Evolutionary conservation across 1,139 yeast genomes (phyloP).

Genomic region (Scheffersomyces titani): DNA sequence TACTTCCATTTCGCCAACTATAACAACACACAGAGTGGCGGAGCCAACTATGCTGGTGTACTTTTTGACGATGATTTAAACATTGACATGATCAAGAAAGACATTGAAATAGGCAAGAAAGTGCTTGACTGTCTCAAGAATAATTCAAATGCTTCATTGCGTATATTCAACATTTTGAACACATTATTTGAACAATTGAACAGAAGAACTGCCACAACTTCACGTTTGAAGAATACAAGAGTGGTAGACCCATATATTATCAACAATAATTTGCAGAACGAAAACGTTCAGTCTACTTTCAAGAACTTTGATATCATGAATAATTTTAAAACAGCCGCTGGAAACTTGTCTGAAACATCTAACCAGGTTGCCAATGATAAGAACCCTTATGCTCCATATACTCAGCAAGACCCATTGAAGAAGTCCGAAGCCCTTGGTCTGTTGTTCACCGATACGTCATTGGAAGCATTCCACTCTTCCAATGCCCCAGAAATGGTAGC

Average conservation of each 20-base stretch:
- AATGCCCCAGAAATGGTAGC: constrained; percentile 3
- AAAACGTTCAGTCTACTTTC: constrained; percentile 29
- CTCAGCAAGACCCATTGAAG: not conserved
- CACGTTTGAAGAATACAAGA: constrained; percentile 13
- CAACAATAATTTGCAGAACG: constrained; percentile 6
- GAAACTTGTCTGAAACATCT: not conserved
- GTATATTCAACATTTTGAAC: constrained; percentile 79
- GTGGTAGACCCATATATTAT: not conserved
- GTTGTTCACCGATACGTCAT: constrained; percentile 2
- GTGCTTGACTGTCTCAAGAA: constrained; percentile 72
- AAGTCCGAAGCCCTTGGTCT: not conserved
- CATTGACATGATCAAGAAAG: constrained; percentile 67
- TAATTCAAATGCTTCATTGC: constrained; percentile 72
- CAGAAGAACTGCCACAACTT: constrained; percentile 55
- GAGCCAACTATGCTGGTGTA: constrained; percentile 45
- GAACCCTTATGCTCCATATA: not conserved
- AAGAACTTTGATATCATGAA: constrained; percentile 39
- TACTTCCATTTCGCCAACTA: constrained; percentile 73
- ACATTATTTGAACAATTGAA: constrained; percentile 82
- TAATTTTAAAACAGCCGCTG: constrained; percentile 14
- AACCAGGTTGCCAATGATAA: not conserved
- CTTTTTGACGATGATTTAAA: constrained; percentile 62
- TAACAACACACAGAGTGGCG: constrained; percentile 21
- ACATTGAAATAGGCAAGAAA: constrained; percentile 79
- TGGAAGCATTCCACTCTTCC: not conserved